Base-by-base conservation (phyloP, 2,329 filamentous ascomycete genomes). In the Cryphonectria japonica region DNA sequence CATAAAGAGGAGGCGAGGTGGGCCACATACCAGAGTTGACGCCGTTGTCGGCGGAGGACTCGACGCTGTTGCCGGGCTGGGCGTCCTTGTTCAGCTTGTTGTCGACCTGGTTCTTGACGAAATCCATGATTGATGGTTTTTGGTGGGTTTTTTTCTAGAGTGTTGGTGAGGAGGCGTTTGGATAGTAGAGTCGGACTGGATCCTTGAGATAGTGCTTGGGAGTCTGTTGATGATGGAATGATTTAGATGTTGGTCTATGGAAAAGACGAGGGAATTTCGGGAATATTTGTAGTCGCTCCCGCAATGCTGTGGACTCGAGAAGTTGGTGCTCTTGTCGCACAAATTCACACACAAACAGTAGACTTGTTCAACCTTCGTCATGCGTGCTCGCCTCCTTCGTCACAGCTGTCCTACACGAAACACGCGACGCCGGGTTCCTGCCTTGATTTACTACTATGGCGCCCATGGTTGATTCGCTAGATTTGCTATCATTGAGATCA, bases 61-160 rank as follows among this genome's bases (percentile, higher is more conserved):
- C 74, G 46, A 75, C 54, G 54, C 32, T 37, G 73, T 72, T 69
- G 46, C 74, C 74, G 37, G 74, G 70, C 73, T 75, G 73, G 13
- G 74, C 68, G 66, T 72, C 72, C 71, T 75, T 74, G 66, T 57
- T 57, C 9, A 75, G 29, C 68, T 72, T 74, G 59, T 66, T 61
- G 39, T 72, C 59, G 41, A 61, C 70, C 52, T 68, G 41, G 63
- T 69, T 66, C 69, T 69, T 71, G 69, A 72, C 19, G 39, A 67
- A 54, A 61, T 71, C 69, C 69, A 71, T 72, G 11, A 7, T 66
- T 57, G 57, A 39, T 64, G 16, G 9, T n/a, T 13, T 57, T 26
- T 26, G 26, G 26, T 26, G 26, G 57, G 29, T 63, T 14, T 16
- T n/a, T 4, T 50, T 54, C 11, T 26, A 26, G 14, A 19, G 39